Base-by-base conservation (phyloP, 768 basidiomycete genomes). In the Amanita rubescens region DNA sequence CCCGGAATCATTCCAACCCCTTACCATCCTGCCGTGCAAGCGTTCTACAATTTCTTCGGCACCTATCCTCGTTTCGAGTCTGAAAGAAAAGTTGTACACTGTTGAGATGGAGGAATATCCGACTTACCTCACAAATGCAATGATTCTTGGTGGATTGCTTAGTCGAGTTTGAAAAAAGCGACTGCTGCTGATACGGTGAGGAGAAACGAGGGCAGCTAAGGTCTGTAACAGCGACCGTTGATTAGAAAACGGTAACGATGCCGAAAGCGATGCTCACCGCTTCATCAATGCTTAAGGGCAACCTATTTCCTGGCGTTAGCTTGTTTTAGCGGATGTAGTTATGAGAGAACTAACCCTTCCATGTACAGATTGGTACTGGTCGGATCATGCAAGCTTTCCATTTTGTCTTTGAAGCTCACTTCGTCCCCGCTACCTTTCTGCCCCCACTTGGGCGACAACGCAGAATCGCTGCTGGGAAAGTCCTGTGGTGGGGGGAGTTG, bases 131-230 rank as follows among this genome's bases (percentile, higher is more conserved):
- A 90, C 86, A 60, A 90, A 90, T 0, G 87, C 88, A 52, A 90
- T 90, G 57, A 89, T 86, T 54, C 87, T 73, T 17, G 87, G 85
- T 1, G 87, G 87, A 53, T 81, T 79, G 56, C 85, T 87, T 20
- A 90, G 65, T 57, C 84, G 77, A 9, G 87, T 90, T 65, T 85
- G 85, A 65, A 91, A 91, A 65, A 89, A 86, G 15, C 89, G 75
- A 58, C 80, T 85, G 61, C 85, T 87, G 64, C 79, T 82, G 58
- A 91, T 88, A 46, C 75, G 69, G 66, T 87, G 75, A 1, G 89
- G 89, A 0, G 74, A 69, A n/a, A 90, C 78, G 35, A 91, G 74
- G 5, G 80, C 79, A 1, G 74, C 63, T 27, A 91, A 75, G 22
- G 82, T 84, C 79, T 87, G 53, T 50, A 14, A 35, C 3, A 30